Evolutionary conservation across 2,329 filamentous ascomycete genomes (phyloP).

Genomic region (Lithohypha guttulata): DNA sequence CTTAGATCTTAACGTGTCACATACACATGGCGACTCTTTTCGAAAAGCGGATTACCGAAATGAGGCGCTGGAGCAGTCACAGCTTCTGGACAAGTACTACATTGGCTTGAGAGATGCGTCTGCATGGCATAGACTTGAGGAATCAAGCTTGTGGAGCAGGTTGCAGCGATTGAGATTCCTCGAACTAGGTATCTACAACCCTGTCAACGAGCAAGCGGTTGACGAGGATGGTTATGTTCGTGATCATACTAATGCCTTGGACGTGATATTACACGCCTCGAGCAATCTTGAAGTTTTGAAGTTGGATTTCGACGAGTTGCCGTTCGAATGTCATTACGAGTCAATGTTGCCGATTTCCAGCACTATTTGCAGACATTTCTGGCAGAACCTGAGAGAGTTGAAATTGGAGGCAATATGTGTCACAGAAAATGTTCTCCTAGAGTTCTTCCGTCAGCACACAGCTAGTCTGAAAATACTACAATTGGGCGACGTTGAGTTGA

Average conservation of each 20-base stretch:
- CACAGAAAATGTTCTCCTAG: constrained; percentile 1
- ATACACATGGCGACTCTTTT: no score
- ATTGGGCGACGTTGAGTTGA: constrained; percentile 6
- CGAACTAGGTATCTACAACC: constrained; percentile 4
- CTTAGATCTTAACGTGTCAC: no score
- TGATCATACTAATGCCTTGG: not conserved
- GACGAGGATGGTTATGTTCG: not conserved
- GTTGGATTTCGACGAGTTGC: constrained; percentile 8
- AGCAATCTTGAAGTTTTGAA: not conserved
- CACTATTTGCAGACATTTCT: constrained; percentile 1
- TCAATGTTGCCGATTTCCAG: constrained; percentile 6
- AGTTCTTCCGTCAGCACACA: not conserved
- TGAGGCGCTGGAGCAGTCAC: not conserved
- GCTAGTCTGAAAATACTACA: not conserved
- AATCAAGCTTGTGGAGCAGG: no score
- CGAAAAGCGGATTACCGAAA: no score
- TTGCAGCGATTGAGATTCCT: constrained; percentile 1
- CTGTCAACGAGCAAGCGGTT: not conserved
- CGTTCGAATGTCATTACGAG: not conserved
- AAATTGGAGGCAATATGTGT: constrained; percentile 5
- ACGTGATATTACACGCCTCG: not conserved
- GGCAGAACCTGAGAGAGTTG: constrained; percentile 1
- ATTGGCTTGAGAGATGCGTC: not conserved
- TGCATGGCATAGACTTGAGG: no score
- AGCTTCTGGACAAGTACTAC: not conserved